Base-by-base conservation (phyloP, 1,284 basidiomycete species). In the Farysia itapuensis region DNA sequence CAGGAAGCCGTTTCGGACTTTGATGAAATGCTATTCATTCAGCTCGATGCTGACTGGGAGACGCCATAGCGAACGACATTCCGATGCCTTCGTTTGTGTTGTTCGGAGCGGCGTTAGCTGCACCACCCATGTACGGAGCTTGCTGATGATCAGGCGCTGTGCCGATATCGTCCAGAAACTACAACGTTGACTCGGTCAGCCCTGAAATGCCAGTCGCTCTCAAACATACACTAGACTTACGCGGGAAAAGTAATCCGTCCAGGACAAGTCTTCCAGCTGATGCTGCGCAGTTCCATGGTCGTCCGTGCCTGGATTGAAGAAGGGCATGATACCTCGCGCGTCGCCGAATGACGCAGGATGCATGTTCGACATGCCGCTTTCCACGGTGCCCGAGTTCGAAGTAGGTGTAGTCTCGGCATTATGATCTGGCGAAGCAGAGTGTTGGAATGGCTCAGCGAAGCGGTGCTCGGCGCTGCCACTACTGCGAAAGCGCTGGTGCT, bases 201-300 rank as follows among this genome's bases (percentile, higher is more conserved):
- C n/a, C n/a, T n/a, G 26, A 28, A 28, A n/a, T 28, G 26, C 26
- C 26, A 11, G 26, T 28, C 26, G 26, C 11, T n/a, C 11, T 15
- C 32, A 20, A 20, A 20, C 16, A 4, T n/a, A n/a, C n/a, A n/a
- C n/a, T n/a, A n/a, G n/a, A 37, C 35, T 9, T 18, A 45, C 30
- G 36, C 46, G 51, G 33, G 58, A 56, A 39, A 63, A 63, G 36
- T 63, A 58, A 25, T 64, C 60, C 25, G 50, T 64, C 60, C 60
- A 64, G 21, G 54, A 47, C 3, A 64, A 48, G 30, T 59, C 60
- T 21, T 64, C 60, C 11, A 64, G 41, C 22, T 56, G 58, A 29
- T 63, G 52, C 33, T 38, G 42, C 9, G 35, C 39, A 18, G 58
- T 54, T 23, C 51, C 51, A 6, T 46, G 40, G 33, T 61, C 58